Percentiles rank a stretch among this genome's conserved stretches.
These are phyloP conservation scores for Xylaria sp. DNA, from an alignment of 2,329 filamentous ascomycete genomes.

Conservation along the genomic window DNA sequence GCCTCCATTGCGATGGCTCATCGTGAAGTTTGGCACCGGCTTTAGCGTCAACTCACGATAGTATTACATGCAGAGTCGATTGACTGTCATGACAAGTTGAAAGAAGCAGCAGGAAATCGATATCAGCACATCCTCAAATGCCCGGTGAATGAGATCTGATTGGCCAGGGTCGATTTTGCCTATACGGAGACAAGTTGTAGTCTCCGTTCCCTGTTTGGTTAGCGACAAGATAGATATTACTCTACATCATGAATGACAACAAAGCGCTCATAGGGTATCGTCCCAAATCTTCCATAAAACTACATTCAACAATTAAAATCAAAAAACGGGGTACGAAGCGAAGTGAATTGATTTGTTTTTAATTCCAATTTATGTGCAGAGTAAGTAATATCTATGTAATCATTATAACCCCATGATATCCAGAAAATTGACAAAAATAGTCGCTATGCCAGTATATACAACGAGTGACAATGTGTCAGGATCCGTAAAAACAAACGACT, in stretches of 20 bases:
- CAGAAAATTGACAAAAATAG: conserved; percentile 7
- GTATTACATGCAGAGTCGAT: neutral
- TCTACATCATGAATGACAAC: too few relatives aligned
- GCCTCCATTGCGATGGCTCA: conserved; percentile 33
- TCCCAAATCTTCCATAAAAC: too few relatives aligned
- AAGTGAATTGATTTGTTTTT: conserved; percentile 4
- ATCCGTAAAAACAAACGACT: neutral
- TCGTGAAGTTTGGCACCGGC: conserved; percentile 13
- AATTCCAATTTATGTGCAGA: conserved; percentile 13
- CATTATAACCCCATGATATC: conserved; percentile 19
- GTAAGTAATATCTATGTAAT: conserved; percentile 15
- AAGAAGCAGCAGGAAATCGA: neutral
- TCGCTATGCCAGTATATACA: conserved; percentile 21
- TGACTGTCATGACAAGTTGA: neutral
- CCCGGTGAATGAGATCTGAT: conserved; percentile 9
- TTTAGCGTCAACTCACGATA: neutral
- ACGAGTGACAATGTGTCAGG: conserved; percentile 6
- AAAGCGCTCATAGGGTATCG: too few relatives aligned
- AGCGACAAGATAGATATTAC: too few relatives aligned
- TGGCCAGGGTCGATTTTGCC: conserved; percentile 27
- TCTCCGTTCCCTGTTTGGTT: conserved; percentile 35
- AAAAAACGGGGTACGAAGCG: neutral
- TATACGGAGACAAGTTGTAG: conserved; percentile 25
- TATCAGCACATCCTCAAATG: neutral
- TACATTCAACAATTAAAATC: neutral